Percentiles rank a stretch among this genome's conserved stretches.
Evolutionary conservation across 1,284 basidiomycete genomes (phyloP).

Genomic region (Austroboletus olivaceoglutinosus): DNA sequence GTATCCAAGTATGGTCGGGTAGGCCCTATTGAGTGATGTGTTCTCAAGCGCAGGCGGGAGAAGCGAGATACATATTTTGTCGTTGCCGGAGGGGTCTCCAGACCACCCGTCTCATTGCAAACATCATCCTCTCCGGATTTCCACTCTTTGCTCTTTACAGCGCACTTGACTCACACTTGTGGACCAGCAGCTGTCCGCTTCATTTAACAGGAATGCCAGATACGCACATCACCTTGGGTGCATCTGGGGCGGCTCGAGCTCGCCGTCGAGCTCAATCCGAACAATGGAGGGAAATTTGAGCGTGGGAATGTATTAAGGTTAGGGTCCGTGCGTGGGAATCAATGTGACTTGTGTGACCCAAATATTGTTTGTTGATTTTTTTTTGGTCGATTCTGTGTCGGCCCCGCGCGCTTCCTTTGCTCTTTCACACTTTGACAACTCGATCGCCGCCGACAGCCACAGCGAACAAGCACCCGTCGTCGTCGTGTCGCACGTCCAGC

Average conservation of each 20-base stretch:
- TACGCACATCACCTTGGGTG: not conserved
- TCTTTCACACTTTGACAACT: conserved; percentile 44
- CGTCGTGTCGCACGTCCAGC: conserved; percentile 33
- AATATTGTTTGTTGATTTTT: conserved; percentile 42
- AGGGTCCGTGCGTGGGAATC: conserved; percentile 44
- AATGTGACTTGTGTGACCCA: conserved; percentile 37
- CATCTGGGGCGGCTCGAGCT: conserved; percentile 2
- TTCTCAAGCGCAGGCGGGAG: conserved; percentile 1
- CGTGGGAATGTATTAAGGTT: conserved; percentile 38
- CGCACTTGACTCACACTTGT: not conserved
- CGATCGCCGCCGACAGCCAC: conserved; percentile 36
- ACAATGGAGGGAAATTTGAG: conserved; percentile 22
- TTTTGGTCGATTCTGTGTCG: conserved; percentile 41
- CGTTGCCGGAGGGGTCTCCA: conserved; percentile 23
- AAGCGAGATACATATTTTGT: conserved; percentile 12
- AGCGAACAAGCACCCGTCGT: conserved; percentile 31
- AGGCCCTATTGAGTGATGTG: too few relatives aligned
- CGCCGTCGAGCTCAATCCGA: conserved; percentile 3
- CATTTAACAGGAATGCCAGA: not conserved
- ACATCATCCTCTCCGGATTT: not conserved
- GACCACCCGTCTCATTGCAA: conserved; percentile 22
- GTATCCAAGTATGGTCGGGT: not conserved
- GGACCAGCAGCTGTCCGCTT: not conserved
- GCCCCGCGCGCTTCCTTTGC: conserved; percentile 46
- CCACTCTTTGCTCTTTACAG: not conserved